Percentiles rank a stretch among this genome's conserved stretches.
phyloP scores from a whole-genome alignment of 768 basidiomycete species.

The Suillus subaureus region DNA sequence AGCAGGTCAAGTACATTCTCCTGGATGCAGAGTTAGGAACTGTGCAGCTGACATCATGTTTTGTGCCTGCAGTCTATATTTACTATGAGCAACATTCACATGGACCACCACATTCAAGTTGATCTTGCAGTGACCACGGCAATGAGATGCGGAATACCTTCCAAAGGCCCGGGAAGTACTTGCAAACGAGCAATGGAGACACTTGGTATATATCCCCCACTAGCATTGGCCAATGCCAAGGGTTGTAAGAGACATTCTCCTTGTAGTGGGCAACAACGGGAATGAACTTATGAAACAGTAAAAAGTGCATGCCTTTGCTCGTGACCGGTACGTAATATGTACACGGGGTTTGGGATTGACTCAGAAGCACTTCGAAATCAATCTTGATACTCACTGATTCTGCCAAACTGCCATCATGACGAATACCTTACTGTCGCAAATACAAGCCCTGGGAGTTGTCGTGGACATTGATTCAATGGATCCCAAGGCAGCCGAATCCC shows the following conservation, averaged over 20 bases:
- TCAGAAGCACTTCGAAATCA: background rate
- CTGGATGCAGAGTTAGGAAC: conserved; percentile 87
- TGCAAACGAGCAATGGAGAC: background rate
- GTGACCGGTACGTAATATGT: background rate
- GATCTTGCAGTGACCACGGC: conserved; percentile 75
- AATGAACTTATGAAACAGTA: background rate
- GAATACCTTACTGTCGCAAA: conserved; percentile 39
- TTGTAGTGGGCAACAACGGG: background rate
- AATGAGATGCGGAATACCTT: conserved; percentile 45
- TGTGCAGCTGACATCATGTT: conserved; percentile 64
- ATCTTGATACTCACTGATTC: background rate
- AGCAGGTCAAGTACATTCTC: conserved; percentile 61
- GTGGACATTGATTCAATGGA: conserved; percentile 53
- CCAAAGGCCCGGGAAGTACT: background rate
- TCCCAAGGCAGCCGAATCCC: conserved; percentile 37
- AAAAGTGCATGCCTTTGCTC: background rate
- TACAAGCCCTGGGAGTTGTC: conserved; percentile 38
- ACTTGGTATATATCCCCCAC: background rate
- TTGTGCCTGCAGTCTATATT: conserved; percentile 82
- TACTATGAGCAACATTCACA: conserved; percentile 83
- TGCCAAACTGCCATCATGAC: conserved; percentile 11
- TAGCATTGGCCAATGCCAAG: background rate
- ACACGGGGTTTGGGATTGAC: background rate
- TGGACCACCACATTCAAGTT: conserved; percentile 74
- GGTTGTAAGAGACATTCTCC: background rate